Conservation (phyloP, 306 rosid genomes). For the Geum urbanum region DNA sequence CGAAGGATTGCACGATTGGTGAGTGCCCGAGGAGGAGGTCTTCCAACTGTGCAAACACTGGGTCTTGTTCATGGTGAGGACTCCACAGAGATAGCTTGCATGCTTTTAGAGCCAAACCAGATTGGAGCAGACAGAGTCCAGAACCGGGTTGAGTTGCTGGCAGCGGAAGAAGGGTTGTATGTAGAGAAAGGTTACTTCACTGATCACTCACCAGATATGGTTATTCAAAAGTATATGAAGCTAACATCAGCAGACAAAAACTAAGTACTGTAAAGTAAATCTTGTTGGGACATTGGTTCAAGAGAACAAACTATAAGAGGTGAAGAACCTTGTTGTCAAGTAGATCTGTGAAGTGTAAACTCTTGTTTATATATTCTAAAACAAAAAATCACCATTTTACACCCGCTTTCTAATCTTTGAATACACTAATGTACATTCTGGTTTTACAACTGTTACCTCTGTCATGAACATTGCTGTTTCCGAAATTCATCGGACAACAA, state of each 20-base stretch:
- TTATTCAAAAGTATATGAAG: conserved; percentile 46
- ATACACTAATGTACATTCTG: conserved; percentile 56
- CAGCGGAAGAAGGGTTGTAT: conserved; percentile 69
- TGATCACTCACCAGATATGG: conserved; percentile 67
- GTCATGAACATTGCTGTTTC: conserved; percentile 67
- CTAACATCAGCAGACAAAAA: conserved; percentile 35
- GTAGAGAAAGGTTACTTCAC: conserved; percentile 81
- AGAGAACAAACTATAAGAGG: conserved; percentile 6
- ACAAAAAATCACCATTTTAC: conserved; percentile 42
- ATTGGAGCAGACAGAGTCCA: conserved; percentile 76
- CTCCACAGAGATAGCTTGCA: conserved; percentile 66
- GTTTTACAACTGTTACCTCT: conserved; percentile 25
- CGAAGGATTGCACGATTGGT: conserved; percentile 65
- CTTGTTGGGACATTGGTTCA: not conserved
- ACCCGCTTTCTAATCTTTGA: conserved; percentile 36
- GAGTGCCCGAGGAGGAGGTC: conserved; percentile 86
- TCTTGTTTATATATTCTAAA: conserved; percentile 15
- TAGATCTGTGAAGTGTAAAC: conserved; percentile 26
- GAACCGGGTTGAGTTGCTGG: conserved; percentile 57
- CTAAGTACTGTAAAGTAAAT: conserved; percentile 6
- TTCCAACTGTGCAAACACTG: conserved; percentile 67
- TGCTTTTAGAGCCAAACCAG: conserved; percentile 71
- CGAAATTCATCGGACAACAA: conserved; percentile 57
- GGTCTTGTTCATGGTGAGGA: conserved; percentile 60
- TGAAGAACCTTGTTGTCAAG: conserved; percentile 21